Base-by-base conservation (phyloP, 495 filamentous ascomycete species). In the Talaromyces adpressus region DNA sequence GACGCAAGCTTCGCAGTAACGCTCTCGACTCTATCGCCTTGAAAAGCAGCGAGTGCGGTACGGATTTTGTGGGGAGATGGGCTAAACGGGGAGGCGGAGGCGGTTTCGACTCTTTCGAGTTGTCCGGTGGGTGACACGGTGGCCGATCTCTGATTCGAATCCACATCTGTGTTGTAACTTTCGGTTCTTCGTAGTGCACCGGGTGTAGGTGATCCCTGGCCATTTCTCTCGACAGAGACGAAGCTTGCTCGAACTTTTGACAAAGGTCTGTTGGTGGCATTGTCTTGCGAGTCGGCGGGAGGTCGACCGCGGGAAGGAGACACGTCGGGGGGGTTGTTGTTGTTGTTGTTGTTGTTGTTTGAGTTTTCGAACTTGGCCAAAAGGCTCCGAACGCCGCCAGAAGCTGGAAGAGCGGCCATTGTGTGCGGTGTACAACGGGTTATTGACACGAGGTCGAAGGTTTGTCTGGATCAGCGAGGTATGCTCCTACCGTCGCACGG, bases 311-410 rank as follows among this genome's bases (percentile, higher is more conserved):
- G 86, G 63, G 89, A 85, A 34, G 88, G 87, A 60, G 89, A 85
- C 52, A 85, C 86, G 61, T 77, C 58, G 57, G 75, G 45, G 62
- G 77, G 61, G 54, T 75, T 72, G 16, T 64, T 73, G 60, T 77
- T 82, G 45, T 77, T 62, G 54, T 75, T 72, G 16, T 64, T 73
- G 60, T 77, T 82, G 45, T 82, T 81, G 67, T 82, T 82, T 70
- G 84, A 85, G 67, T 84, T 87, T 80, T 97, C 92, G 72, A 97
- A 97, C 81, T 91, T 91, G 68, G 92, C 92, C 62, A 91, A 85
- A 64, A 97, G 84, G 77, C 89, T 91, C 72, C 83, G 79, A 64
- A 89, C 84, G 53, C 84, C 85, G 57, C 80, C 79, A 57, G 76
- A 77, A 65, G 79, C 73, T 47, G 74, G 77, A 67, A 72, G 76